Percentiles rank a stretch among this genome's conserved stretches.
These are phyloP conservation scores for Yarrowia osloensis DNA, from an alignment of 805 yeast species.

Conservation along the genomic window DNA sequence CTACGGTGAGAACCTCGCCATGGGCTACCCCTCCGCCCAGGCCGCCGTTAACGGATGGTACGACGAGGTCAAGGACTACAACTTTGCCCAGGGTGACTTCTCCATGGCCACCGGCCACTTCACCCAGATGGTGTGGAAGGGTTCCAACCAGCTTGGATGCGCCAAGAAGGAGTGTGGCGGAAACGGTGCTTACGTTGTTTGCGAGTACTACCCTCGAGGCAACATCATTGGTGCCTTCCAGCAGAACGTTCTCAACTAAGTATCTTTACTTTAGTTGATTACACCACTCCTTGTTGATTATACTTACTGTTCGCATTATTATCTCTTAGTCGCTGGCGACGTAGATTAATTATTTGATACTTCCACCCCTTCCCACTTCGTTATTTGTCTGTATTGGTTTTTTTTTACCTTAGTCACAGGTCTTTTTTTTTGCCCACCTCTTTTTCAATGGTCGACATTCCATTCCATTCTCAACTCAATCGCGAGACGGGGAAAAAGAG, in stretches of 20 bases:
- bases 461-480: not conserved
- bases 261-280: not conserved
- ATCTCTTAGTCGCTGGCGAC: slow-evolving; percentile 29
- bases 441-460: too few species aligned
- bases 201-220: slow-evolving; percentile 77
- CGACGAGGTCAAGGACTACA: slow-evolving; percentile 57
- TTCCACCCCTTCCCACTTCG: not conserved
- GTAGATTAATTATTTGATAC: slow-evolving; percentile 23
- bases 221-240: slow-evolving; percentile 47
- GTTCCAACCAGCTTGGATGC: slow-evolving; percentile 66
- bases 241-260: slow-evolving; percentile 34
- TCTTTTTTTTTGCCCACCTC: not conserved
- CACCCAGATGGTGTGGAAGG: slow-evolving; percentile 77
- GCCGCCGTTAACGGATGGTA: slow-evolving; percentile 70
- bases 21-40: slow-evolving; percentile 57
- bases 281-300: not conserved
- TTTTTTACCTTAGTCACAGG: not conserved
- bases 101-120: slow-evolving; percentile 68
- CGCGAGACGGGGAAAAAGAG: not conserved
- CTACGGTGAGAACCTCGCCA: slow-evolving; percentile 82
- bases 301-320: slow-evolving; percentile 22
- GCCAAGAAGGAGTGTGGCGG: slow-evolving; percentile 63
- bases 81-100: slow-evolving; percentile 49
- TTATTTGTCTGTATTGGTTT: not conserved
- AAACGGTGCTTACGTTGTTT: slow-evolving; percentile 62